Evolutionary conservation across 768 basidiomycete species (phyloP).

Genomic region (Nidularia sp.): DNA sequence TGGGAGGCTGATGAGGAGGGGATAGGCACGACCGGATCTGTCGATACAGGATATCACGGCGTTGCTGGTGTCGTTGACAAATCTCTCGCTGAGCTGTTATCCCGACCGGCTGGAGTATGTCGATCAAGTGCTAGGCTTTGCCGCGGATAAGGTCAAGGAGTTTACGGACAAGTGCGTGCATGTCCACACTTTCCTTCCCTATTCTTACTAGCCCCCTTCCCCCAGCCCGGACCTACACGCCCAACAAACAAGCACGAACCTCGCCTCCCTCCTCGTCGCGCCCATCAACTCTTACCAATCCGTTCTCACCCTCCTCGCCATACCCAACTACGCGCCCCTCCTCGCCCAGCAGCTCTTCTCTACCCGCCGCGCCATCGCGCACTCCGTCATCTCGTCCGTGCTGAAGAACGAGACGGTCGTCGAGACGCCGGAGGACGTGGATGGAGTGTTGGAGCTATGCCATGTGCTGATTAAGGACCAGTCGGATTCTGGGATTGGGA

Average conservation of each 20-base stretch:
- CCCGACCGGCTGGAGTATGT: constrained; percentile 97
- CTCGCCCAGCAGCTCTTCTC: constrained; percentile 84
- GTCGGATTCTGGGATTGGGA: constrained; percentile 41
- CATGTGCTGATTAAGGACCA: constrained; percentile 90
- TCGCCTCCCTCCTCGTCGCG: constrained; percentile 87
- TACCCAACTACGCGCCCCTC: constrained; percentile 84
- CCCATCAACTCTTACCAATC: constrained; percentile 97
- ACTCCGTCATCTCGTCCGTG: constrained; percentile 90
- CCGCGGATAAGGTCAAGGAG: constrained; percentile 80
- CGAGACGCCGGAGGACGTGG: constrained; percentile 90
- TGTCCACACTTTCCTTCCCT: not conserved
- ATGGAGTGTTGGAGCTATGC: constrained; percentile 89
- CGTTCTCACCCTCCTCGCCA: constrained; percentile 93
- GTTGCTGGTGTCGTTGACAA: constrained; percentile 90
- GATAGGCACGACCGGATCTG: constrained; percentile 93
- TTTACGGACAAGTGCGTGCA: constrained; percentile 68
- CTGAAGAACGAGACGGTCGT: constrained; percentile 96
- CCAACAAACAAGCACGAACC: constrained; percentile 81
- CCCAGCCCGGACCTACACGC: constrained; percentile 83
- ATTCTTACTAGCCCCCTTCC: too few species aligned
- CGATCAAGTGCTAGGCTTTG: constrained; percentile 91
- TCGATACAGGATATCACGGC: constrained; percentile 98
- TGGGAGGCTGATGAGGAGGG: not conserved
- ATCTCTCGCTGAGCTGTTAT: constrained; percentile 94
- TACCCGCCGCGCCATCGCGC: constrained; percentile 88